Percentiles rank a stretch among this genome's conserved stretches.
These are phyloP conservation scores for Pythium grandisporangium DNA, from an alignment of 352 stramenopile genomes.

Conservation along the genomic window DNA sequence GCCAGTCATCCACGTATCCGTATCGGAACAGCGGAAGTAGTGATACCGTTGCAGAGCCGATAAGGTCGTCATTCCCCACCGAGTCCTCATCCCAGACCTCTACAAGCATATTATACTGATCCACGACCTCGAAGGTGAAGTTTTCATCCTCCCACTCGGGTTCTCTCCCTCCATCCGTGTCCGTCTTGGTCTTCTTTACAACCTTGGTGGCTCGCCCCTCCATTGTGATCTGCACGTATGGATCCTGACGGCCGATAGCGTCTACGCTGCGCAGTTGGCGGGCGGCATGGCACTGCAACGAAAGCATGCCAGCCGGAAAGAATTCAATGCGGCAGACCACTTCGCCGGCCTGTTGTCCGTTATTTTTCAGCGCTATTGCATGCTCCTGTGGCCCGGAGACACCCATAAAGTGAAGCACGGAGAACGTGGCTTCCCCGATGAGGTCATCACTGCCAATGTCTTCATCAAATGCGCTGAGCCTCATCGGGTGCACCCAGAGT, in stretches of 20 bases:
- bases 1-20: conserved; percentile 81
- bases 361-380: conserved; percentile 51
- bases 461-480: conserved; percentile 76
- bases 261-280: conserved; percentile 69
- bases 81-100: conserved; percentile 90
- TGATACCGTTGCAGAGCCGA: conserved; percentile 76
- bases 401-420: conserved; percentile 70
- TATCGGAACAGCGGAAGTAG: conserved; percentile 88
- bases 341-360: conserved; percentile 58
- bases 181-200: conserved; percentile 78
- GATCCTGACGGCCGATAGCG: conserved; percentile 61
- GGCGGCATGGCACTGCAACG: conserved; percentile 41
- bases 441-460: conserved; percentile 87
- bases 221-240: conserved; percentile 72
- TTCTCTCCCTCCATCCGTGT: conserved; percentile 75
- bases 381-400: conserved; percentile 31
- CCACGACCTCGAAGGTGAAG: conserved; percentile 88
- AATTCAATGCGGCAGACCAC: conserved; percentile 76
- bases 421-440: conserved; percentile 73
- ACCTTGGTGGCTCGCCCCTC: conserved; percentile 65
- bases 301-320: conserved; percentile 65
- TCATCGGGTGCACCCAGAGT: conserved; percentile 80
- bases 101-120: conserved; percentile 88
- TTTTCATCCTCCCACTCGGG: conserved; percentile 78
- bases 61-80: conserved; percentile 86